phyloP scores from a whole-genome alignment of 2,329 filamentous ascomycete genomes.

The Ceratocystiopsis brevicomis region DNA sequence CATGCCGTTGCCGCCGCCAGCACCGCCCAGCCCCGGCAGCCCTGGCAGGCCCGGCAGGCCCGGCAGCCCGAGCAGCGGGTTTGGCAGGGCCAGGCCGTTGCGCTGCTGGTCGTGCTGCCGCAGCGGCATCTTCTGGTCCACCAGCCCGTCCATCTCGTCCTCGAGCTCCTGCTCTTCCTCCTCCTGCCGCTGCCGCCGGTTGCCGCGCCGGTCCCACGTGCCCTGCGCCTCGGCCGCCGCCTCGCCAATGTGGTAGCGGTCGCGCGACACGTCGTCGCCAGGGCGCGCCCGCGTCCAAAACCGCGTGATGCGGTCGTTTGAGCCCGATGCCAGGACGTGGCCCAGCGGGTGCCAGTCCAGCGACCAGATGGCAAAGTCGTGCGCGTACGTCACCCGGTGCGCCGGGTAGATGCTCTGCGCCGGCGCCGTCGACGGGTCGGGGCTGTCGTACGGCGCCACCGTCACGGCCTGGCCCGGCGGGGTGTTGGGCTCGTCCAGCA shows the following conservation, averaged over 20 bases:
- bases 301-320: conserved; percentile 87
- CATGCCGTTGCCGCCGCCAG: conserved; percentile 11
- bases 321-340: conserved; percentile 86
- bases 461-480: conserved; percentile 36
- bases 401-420: conserved; percentile 86
- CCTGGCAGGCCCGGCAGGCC: conserved; percentile 26
- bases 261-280: conserved; percentile 66
- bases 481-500: conserved; percentile 86
- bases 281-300: conserved; percentile 90
- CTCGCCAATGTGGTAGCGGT: conserved; percentile 90
- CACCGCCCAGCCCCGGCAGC: conserved; percentile 26
- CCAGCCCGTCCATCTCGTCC: conserved; percentile 79
- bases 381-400: conserved; percentile 70
- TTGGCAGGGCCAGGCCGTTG: not conserved
- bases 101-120: conserved; percentile 19
- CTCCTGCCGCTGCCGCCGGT: conserved; percentile 62
- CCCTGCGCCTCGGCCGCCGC: conserved; percentile 82
- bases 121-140: conserved; percentile 70
- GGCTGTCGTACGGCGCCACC: conserved; percentile 66
- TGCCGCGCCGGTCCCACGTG: conserved; percentile 73
- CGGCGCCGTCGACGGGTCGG: conserved; percentile 60
- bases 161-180: conserved; percentile 88
- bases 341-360: conserved; percentile 95
- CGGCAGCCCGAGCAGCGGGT: conserved; percentile 31
- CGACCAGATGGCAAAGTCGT: conserved; percentile 93